Evolutionary conservation across 176 grass and related monocot species (phyloP), one percentile per base, ranked within the genome.

Genomic region (Pontederia crassipes): DNA sequence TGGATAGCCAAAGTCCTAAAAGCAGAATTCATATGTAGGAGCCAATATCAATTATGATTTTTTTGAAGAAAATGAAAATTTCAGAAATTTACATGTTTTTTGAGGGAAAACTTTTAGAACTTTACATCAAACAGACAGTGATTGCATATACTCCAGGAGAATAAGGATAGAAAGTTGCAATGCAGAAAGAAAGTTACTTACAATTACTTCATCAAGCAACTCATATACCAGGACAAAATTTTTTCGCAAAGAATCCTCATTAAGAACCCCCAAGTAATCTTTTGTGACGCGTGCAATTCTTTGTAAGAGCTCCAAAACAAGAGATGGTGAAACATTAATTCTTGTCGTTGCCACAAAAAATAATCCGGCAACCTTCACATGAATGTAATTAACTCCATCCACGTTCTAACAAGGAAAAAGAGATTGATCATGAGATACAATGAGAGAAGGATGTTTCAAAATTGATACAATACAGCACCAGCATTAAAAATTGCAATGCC

Each of bases 311-410:
- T 98, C 94, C 68, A 98, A 83, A 53, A 98, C 74, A 79, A 98
- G 85, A 3, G 94, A 98, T 45, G 94, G 94, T 13, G 94, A 89
- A 28, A 98, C 77, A 81, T 93, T 98, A 59, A 86, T 77, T 69
- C 89, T 98, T 75, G 88, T 92, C 35, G 94, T 98, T 69, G 89
- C 94, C 50, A 98, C 94, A 72, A 98, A 98, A 69, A 98, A 98
- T 59, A 98, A 61, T 26, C 88, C 88, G 0, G 74, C 85, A 8
- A 98, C 94, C 67, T 98, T 98, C 61, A 89, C 94, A 74, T 98
- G 94, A 67, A 98, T 92, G 71, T 98, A 98, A 58, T 98, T 98
- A 62, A 98, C 82, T 3, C 94, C 94, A 81, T 98, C 94, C 18
- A 98, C 77, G 79, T 98, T 93, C 94, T 98, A 77, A 75, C 24